Conservation (phyloP, 169 alveolate genomes). For the Plasmodium malariae region DNA sequence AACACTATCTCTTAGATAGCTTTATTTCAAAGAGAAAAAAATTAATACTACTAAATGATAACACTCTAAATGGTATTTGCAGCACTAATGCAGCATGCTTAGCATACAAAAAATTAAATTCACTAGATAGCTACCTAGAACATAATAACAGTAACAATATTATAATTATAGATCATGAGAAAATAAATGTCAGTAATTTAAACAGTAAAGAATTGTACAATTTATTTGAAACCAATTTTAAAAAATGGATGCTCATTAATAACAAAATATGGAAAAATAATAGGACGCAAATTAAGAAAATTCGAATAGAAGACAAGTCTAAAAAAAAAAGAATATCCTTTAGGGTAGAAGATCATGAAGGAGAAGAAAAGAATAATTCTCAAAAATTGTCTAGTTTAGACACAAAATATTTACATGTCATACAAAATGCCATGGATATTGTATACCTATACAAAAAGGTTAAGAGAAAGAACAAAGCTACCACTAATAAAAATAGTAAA, state of each 20-base stretch:
- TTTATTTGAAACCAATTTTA: slow-evolving; percentile 48
- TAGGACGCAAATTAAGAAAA: slow-evolving; percentile 58
- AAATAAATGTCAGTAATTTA: slow-evolving; percentile 33
- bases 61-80: neutral
- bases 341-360: slow-evolving; percentile 12
- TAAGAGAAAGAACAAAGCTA: slow-evolving; percentile 23
- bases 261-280: slow-evolving; percentile 68
- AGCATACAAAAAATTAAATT: slow-evolving; percentile 25
- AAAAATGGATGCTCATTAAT: slow-evolving; percentile 56
- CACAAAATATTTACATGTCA: slow-evolving; percentile 46
- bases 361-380: slow-evolving; percentile 14
- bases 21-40: slow-evolving; percentile 47
- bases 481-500: neutral
- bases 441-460: slow-evolving; percentile 51
- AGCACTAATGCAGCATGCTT: slow-evolving; percentile 6
- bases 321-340: slow-evolving; percentile 40
- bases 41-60: slow-evolving; percentile 26
- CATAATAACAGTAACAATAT: slow-evolving; percentile 12
- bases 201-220: slow-evolving; percentile 33
- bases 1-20: slow-evolving; percentile 37
- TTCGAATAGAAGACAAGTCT: slow-evolving; percentile 18
- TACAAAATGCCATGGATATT: slow-evolving; percentile 70
- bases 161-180: slow-evolving; percentile 44
- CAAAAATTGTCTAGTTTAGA: slow-evolving; percentile 48
- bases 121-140: slow-evolving; percentile 17